Evolutionary conservation across 345 rosid species (phyloP), one percentile per base, ranked within the genome.

Genomic region (Luvunga scandens): DNA sequence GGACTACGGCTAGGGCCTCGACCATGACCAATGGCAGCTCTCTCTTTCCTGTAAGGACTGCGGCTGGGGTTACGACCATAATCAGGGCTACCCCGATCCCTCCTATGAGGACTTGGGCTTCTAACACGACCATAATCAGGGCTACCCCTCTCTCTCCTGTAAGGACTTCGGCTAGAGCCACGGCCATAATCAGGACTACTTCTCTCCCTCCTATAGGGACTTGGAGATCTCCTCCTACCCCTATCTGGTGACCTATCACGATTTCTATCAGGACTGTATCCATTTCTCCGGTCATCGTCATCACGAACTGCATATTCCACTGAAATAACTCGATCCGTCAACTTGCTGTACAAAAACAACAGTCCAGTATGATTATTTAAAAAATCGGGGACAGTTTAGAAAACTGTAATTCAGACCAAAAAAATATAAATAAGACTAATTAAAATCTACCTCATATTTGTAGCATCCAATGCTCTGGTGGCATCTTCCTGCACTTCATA

Each of bases 131-230:
- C 95, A 85, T 93, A 93, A 74, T 90, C 91, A 80, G 95, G 95
- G 80, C 98, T 93, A 31, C 78, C 89, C 81, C 97, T 88, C 59
- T 88, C 94, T 75, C 85, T 90, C 31, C 80, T 75, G 80, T 87
- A 78, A 50, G 88, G 88, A 75, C 86, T 85, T 14, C 87, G 96
- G 82, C 92, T 91, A 70, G 88, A 82, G 59, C 97, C 97, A 78
- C 87, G 94, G 9, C 98, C 98, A 83, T 96, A 92, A 78, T 96
- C 98, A 69, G 98, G 99, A 83, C 97, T 96, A 2, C 92, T 98
- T 77, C 98, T 87, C 70, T 92, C 96, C 78, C 93, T 93, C 27
- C 88, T 87, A 74, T 89, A 91, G 4, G 98, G 98, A 84, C 95
- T 92, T 28, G 94, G 92, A 9, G 98, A 93, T 56, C 91, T 85